Conservation (phyloP, 208 protist species). For the Leishmania major region DNA sequence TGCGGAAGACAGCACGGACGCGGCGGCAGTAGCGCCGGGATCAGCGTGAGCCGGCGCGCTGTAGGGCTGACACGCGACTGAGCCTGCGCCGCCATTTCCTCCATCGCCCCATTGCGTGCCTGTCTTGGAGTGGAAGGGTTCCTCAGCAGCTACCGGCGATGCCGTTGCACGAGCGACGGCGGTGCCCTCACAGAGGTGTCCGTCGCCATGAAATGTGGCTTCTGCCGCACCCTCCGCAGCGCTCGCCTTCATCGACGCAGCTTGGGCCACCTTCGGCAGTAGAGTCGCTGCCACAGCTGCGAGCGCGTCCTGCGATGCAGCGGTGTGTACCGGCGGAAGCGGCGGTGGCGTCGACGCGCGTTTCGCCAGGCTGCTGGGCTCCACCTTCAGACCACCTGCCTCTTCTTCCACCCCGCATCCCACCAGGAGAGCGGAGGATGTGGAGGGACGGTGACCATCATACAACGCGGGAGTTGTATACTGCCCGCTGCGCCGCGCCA, state of each 20-base stretch:
- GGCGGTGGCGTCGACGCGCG: not conserved
- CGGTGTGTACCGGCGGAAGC: conserved; percentile 9
- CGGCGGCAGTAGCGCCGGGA: not conserved
- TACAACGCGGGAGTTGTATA: not conserved
- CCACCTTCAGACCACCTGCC: not conserved
- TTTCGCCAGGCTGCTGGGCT: not conserved
- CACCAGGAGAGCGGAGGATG: conserved; percentile 1
- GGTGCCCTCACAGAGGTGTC: not conserved
- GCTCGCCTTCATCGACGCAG: not conserved
- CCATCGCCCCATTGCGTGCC: too few species aligned
- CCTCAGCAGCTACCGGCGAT: not conserved
- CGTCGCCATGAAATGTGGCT: not conserved
- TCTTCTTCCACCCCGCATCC: not conserved
- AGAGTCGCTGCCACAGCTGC: conserved; percentile 12
- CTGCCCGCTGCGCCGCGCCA: conserved; percentile 10
- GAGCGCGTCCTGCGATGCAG: conserved; percentile 12
- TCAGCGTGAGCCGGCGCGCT: not conserved
- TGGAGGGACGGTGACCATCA: not conserved
- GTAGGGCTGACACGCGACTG: not conserved
- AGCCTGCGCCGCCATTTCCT: not conserved
- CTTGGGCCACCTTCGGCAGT: conserved; percentile 10
- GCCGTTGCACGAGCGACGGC: not conserved
- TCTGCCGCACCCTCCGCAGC: not conserved
- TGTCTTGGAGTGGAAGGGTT: not conserved
- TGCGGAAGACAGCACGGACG: not conserved